phyloP scores from a whole-genome alignment of 2,329 filamentous ascomycete species.

The Pseudogymnoascus sp. region DNA sequence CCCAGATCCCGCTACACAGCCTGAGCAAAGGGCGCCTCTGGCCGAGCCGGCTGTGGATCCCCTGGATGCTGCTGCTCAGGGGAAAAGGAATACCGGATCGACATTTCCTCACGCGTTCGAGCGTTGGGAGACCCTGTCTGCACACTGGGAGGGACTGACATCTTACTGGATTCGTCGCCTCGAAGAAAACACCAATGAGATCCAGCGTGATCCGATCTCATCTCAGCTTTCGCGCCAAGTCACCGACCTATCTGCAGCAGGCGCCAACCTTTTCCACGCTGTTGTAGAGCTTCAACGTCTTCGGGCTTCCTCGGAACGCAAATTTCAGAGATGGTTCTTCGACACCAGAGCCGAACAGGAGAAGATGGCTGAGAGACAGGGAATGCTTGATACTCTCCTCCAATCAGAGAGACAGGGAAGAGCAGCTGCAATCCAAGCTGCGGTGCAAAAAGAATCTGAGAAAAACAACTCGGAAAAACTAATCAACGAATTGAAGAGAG shows the following conservation, averaged over 20 bases:
- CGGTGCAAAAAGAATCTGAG: constrained; percentile 59
- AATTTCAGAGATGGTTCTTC: constrained; percentile 98
- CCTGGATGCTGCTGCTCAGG: constrained; percentile 8
- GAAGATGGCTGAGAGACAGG: constrained; percentile 71
- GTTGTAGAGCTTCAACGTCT: constrained; percentile 92
- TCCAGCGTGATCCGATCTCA: constrained; percentile 72
- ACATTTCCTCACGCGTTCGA: constrained; percentile 93
- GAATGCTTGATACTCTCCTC: constrained; percentile 67
- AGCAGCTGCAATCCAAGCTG: constrained; percentile 56
- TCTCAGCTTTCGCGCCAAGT: constrained; percentile 89
- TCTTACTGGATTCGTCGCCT: constrained; percentile 94
- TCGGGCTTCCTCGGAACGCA: constrained; percentile 88
- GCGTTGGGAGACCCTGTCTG: constrained; percentile 91
- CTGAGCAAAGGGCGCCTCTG: constrained; percentile 4
- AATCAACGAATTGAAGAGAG: constrained; percentile 83
- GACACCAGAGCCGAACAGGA: constrained; percentile 87
- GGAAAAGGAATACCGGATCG: constrained; percentile 17
- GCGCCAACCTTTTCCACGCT: constrained; percentile 93
- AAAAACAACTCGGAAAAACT: constrained; percentile 64
- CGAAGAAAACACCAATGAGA: constrained; percentile 80
- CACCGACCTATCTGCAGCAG: constrained; percentile 91
- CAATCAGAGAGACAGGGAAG: constrained; percentile 63
- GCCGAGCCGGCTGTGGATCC: background rate
- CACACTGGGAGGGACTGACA: constrained; percentile 95
- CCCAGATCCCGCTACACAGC: background rate